Base-by-base conservation (phyloP, 164 flowering plant species). In the Cinnamomum micranthum region DNA sequence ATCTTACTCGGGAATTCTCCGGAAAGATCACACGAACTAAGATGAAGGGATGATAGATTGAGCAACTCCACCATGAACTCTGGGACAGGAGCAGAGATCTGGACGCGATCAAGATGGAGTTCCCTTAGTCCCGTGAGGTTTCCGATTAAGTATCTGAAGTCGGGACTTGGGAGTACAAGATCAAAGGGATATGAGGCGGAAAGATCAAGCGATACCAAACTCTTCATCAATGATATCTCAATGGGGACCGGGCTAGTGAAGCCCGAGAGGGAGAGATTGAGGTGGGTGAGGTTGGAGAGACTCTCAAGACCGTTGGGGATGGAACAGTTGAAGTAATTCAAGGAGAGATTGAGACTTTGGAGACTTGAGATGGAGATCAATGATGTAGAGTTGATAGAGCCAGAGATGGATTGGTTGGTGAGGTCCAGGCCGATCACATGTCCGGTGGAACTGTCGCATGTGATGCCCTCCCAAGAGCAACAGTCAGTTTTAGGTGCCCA, bases 201-300 rank as follows among this genome's bases (percentile, higher is more conserved):
- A 6, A 66, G 76, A 73, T 76, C 76, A 15, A 79, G 81, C 1
- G 74, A 63, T 62, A 79, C 79, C 74, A 79, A 70, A 74, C 71
- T 65, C 13, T 70, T 78, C 80, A 86, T 27, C 0, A 24, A 63
- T 1, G 86, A 80, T 9, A 88, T 72, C 63, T 71, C 83, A 20
- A 73, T 23, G 0, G 87, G 90, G 41, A 80, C 76, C 24, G 85
- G 88, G 28, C 89, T 87, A 1, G 17, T 51, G 58, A 51, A 51
- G 1, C 59, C 5, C 1, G 59, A 55, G 20, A 0, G 0, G 59
- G 59, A 55, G 59, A 55, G 59, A 55, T 55, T 55, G 59, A 55
- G 4, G 20, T 55, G 59, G 59, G 59, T 55, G n/a, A 55, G 59
- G 20, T 55, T 13, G 14, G 59, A 52, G 59, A 52, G 59, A 15